phyloP scores from a whole-genome alignment of 2,329 filamentous ascomycete genomes.

The Talaromyces sp. region DNA sequence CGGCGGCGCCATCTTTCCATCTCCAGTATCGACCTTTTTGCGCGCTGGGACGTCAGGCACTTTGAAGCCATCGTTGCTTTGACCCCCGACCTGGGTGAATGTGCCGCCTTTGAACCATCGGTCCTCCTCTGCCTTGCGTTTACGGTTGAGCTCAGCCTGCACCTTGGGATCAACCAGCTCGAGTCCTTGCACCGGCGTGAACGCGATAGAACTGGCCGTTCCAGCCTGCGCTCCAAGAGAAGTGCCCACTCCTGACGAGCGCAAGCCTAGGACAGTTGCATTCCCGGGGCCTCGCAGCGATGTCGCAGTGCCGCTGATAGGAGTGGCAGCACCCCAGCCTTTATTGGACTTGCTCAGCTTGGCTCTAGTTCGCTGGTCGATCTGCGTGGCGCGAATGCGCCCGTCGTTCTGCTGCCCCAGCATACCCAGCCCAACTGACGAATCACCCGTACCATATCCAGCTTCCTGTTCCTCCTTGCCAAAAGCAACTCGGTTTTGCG shows the following conservation, averaged over 20 bases:
- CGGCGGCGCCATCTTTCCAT: slow-evolving; percentile 48
- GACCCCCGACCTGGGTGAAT: slow-evolving; percentile 73
- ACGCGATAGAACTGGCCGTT: slow-evolving; percentile 81
- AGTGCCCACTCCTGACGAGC: slow-evolving; percentile 74
- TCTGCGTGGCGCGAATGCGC: slow-evolving; percentile 78
- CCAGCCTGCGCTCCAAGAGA: slow-evolving; percentile 60
- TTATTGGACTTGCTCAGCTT: slow-evolving; percentile 94
- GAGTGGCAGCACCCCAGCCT: slow-evolving; percentile 73
- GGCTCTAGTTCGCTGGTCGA: slow-evolving; percentile 87
- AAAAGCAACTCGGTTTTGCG: slow-evolving; percentile 93
- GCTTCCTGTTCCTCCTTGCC: slow-evolving; percentile 93
- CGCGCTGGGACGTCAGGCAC: slow-evolving; percentile 66
- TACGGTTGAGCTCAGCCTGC: slow-evolving; percentile 78
- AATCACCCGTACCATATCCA: slow-evolving; percentile 80
- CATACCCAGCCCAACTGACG: slow-evolving; percentile 87
- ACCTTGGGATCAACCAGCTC: slow-evolving; percentile 93
- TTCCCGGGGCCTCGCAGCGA: slow-evolving; percentile 65
- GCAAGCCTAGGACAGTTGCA: slow-evolving; percentile 67
- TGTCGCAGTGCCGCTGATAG: slow-evolving; percentile 59
- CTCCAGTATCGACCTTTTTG: slow-evolving; percentile 67
- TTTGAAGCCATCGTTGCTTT: slow-evolving; percentile 64
- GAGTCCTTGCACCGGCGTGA: slow-evolving; percentile 89
- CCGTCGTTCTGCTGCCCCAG: slow-evolving; percentile 84
- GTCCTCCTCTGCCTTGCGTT: slow-evolving; percentile 90
- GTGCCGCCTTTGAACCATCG: slow-evolving; percentile 96